Conservation (phyloP, 2,329 filamentous ascomycete genomes). For the Neoarthrinium moseri region DNA sequence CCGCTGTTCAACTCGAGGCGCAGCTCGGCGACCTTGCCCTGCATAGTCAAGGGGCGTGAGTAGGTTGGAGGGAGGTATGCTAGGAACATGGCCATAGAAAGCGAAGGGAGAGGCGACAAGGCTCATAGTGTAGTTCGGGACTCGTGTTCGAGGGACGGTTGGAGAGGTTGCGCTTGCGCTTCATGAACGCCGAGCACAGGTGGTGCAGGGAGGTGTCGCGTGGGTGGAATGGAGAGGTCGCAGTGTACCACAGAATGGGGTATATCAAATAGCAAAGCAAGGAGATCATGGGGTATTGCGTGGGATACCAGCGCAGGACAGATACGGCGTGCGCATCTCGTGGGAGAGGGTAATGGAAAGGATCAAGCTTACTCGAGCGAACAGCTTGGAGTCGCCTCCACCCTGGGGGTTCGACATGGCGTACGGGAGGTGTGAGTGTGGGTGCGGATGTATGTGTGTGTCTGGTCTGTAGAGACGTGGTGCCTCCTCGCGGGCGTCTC, state of each 20-base stretch:
- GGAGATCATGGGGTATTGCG: not conserved
- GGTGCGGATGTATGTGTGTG: slow-evolving; percentile 15
- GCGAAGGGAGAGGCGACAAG: slow-evolving; percentile 14
- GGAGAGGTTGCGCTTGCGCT: not conserved
- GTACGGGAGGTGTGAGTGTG: slow-evolving; percentile 17
- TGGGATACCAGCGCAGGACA: not conserved
- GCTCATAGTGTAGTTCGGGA: slow-evolving; percentile 18
- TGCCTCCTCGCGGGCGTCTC: not conserved
- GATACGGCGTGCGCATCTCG: slow-evolving; percentile 10
- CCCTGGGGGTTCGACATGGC: slow-evolving; percentile 56
- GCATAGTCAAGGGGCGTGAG: slow-evolving; percentile 57
- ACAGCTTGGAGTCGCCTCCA: slow-evolving; percentile 98
- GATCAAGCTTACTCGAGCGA: slow-evolving; percentile 76
- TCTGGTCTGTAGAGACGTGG: too few relatives aligned
- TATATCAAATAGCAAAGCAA: not conserved
- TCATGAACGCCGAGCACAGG: slow-evolving; percentile 2
- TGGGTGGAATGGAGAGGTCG: not conserved
- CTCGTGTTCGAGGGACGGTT: not conserved
- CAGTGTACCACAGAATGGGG: not conserved
- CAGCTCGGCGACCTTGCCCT: slow-evolving; percentile 99
- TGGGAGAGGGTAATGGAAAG: slow-evolving; percentile 14
- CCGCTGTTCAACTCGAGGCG: slow-evolving; percentile 91
- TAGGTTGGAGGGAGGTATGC: slow-evolving; percentile 45
- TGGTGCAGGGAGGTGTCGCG: not conserved
- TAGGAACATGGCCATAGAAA: slow-evolving; percentile 47